Base-by-base conservation (phyloP, 2,329 filamentous ascomycete species). In the Hymenoscyphus infarciens region DNA sequence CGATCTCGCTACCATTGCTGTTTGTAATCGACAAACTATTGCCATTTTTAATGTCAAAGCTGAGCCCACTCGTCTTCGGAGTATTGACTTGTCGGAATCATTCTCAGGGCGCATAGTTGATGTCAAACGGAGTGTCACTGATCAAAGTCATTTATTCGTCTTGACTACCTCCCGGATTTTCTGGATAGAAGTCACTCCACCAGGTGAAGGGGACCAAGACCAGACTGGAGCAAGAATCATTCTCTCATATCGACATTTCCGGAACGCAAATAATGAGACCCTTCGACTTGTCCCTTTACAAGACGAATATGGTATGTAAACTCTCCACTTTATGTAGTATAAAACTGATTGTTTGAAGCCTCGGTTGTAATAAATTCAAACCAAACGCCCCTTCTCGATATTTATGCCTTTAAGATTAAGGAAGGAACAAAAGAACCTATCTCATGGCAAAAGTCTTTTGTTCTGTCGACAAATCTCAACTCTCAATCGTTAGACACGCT, bases 31-130 rank as follows among this genome's bases (percentile, higher is more conserved):
- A 61, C 67, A 61, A 19, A 65, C 70, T 58, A 25, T 75, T 35
- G 67, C 67, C 22, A 61, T 74, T 3, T 73, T 75, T 58, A 68
- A 74, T 63, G 22, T 73, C 1, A 70, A 69, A 25, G 62, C 60
- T 13, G 64, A 56, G 15, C 63, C 67, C 35, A 64, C 22, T 16
- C 68, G 65, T 22, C 53, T 75, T 3, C 52, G 63, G 7, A 65
- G 64, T 38, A 54, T 63, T 7, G 63, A 68, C 15, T 58, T 74
- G 2, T 56, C 71, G 4, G 27, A 29, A 13, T 65, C 56, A 0
- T 65, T 63, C 11, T 61, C 63, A n/a, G 66, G 78, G 63, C 81
- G 81, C 81, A 82, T 91, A 56, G 71, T 91, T 62, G 83, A 89
- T 69, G 70, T 87, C 1, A 79, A 79, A 65, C 68, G 74, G 8